Base-by-base conservation (phyloP, 2,329 filamentous ascomycete species). In the Penicillium brevicompactum region DNA sequence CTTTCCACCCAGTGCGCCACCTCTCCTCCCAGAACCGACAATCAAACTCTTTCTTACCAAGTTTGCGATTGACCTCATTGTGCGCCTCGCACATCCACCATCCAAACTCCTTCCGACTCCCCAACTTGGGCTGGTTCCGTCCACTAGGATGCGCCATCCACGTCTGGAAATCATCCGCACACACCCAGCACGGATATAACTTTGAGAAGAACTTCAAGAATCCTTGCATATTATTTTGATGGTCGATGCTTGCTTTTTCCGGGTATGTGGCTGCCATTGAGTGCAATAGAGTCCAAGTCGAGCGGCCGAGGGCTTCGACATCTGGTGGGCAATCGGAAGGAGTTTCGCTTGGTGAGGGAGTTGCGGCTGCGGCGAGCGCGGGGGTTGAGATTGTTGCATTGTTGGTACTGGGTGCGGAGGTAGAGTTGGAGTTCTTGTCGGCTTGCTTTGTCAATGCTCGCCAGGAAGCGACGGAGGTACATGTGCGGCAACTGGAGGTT, bases 121-220 rank as follows among this genome's bases (percentile, higher is more conserved):
- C 79, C 16, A 87, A 76, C 53, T 77, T 69, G 38, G 93, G 87
- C 69, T 84, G 84, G 62, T 92, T 89, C 59, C 75, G 74, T 1
- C 73, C 74, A 61, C 68, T 72, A 2, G 79, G 78, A 60, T 83
- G 82, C 59, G 80, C 81, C 79, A 97, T 87, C 82, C 93, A 97
- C 0, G 72, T 73, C 72, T 88, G 88, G 73, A 99, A 97, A 70
- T 97, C 93, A 57, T 93, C 89, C 32, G 92, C 94, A 74, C 94
- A 99, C 3, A 89, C 84, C 91, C 92, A 96, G 79, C 94, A 99
- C 4, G 94, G 94, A 70, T 99, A 99, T 18, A 97, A 76, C 63
- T 88, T 89, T 24, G 90, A 87, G 72, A 99, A 96, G 2, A 92
- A 80, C 22, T 80, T 78, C 65, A 99, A 82, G 76, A 99, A 97